Base-by-base conservation (phyloP, 2,329 filamentous ascomycete species). In the Epichloe sibirici region DNA sequence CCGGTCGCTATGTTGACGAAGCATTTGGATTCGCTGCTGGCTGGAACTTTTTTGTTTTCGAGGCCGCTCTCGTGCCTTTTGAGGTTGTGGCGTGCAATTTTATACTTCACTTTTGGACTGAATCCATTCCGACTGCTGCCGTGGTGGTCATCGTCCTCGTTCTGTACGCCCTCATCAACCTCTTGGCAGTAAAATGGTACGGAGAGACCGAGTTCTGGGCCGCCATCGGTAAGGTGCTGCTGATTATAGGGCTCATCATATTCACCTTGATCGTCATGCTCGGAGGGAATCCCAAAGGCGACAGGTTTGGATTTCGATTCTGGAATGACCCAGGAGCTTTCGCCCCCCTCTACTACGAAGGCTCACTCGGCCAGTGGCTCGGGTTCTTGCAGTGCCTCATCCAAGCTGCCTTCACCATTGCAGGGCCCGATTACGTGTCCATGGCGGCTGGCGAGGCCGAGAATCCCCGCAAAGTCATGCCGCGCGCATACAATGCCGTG, bases 251-350 rank as follows among this genome's bases (percentile, higher is more conserved):
- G 1, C 74, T 91, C 49, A 77, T 90, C 58, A 60, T 81, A 57
- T 90, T 88, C 69, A 91, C 88, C 2, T 88, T 95, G 62, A 76
- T 94, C 57, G 81, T 82, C 57, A 91, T 93, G 83, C 70, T 93
- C 1, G 89, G 88, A 7, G 89, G 86, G 3, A 93, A 91, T 58
- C 89, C 89, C 0, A 65, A 81, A 1, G 73, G 78, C 39, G 85
- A 90, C 58, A 72, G 78, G 0, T 87, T 87, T 56, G 87, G 87
- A 1, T 91, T 91, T 63, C 76, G 66, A 0, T 81, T 77, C 64
- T 85, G 81, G 80, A 71, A 75, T 3, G 70, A 78, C 0, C 87
- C 86, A 0, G 87, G 87, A 1, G 74, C 86, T 0, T 90, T 91
- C 63, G 76, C 78, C 3, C 77, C 83, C 56, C 74, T 83, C 47